Base-by-base conservation (phyloP, 176 grass and related monocot species). In the Paspalum vaginatum region DNA sequence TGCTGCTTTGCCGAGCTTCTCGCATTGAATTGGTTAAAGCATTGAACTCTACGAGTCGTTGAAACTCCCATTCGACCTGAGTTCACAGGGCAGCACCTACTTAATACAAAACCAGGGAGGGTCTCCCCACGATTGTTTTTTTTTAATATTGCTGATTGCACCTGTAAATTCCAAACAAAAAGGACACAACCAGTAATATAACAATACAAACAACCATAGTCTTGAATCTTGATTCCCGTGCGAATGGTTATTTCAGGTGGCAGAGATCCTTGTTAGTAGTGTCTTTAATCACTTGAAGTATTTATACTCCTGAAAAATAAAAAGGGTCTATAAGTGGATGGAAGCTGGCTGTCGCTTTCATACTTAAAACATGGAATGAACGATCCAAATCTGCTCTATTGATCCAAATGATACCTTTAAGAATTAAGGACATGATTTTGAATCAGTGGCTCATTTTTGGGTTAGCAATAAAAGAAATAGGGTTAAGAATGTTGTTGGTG, bases 131-230 rank as follows among this genome's bases (percentile, higher is more conserved):
- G 32, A 32, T 2, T 32, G 32, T 32, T 32, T 32, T n/a, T n/a
- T 32, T 32, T 32, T 32, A 32, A 32, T 32, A 32, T 32, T 32
- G 32, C 46, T 22, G n/a, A n/a, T n/a, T n/a, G n/a, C n/a, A n/a
- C 21, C 64, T 69, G 73, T 70, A 85, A 78, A 70, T 78, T 45
- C 58, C 32, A 14, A 63, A 64, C 51, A 70, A 27, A 85, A 21
- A 57, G 21, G 61, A 63, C 10, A 14, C 16, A 24, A 40, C 6
- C 55, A 26, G 45, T 49, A 13, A 14, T 80, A 6, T 65, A 18
- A 20, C 65, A 62, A 38, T 85, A 79, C 9, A 17, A 45, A 44
- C 5, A 56, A 45, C 18, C 43, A n/a, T 20, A 68, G 49, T 74
- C 26, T 74, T 47, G 43, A 55, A 49, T 49, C 52, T 70, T 50